These are phyloP conservation scores for Brassica nigra DNA, from an alignment of 345 rosid genomes.

Conservation along the genomic window DNA sequence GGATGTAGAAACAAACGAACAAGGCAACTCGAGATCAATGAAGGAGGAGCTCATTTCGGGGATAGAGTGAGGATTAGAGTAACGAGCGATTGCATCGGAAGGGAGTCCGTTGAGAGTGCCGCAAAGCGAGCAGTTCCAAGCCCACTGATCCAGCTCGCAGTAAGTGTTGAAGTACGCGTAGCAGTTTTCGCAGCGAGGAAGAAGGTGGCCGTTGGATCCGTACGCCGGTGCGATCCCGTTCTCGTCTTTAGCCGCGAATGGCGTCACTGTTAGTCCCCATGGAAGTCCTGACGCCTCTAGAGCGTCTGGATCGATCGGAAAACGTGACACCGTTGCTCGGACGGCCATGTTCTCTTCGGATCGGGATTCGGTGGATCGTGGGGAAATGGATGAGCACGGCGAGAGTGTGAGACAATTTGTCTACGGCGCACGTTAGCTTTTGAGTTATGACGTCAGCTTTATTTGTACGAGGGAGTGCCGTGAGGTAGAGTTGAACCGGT, in stretches of 20 bases:
- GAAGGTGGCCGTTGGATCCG: constrained; percentile 76
- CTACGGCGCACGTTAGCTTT: background rate
- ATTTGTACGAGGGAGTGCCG: background rate
- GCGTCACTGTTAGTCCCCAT: constrained; percentile 90
- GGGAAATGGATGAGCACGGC: constrained; percentile 14
- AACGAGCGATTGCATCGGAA: constrained; percentile 71
- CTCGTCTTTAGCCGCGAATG: constrained; percentile 88
- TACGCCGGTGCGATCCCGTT: constrained; percentile 68
- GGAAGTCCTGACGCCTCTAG: constrained; percentile 86
- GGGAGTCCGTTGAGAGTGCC: constrained; percentile 88
- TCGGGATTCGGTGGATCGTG: constrained; percentile 10
- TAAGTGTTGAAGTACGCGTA: constrained; percentile 90
- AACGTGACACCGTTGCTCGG: constrained; percentile 79
- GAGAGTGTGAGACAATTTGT: background rate
- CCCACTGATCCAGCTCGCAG: constrained; percentile 96
- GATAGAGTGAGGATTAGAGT: constrained; percentile 75
- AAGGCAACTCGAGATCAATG: constrained; percentile 85
- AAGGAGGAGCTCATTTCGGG: constrained; percentile 91
- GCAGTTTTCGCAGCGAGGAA: constrained; percentile 95
- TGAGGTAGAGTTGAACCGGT: background rate
- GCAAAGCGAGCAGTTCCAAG: constrained; percentile 90
- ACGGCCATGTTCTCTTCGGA: constrained; percentile 56
- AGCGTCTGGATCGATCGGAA: constrained; percentile 77
- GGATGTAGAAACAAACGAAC: constrained; percentile 41
- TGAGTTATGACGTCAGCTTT: background rate